Percentiles rank a stretch among this genome's conserved stretches.
Conservation (phyloP, 2,329 filamentous ascomycete genomes). For the Mycosphaerella sp. region DNA sequence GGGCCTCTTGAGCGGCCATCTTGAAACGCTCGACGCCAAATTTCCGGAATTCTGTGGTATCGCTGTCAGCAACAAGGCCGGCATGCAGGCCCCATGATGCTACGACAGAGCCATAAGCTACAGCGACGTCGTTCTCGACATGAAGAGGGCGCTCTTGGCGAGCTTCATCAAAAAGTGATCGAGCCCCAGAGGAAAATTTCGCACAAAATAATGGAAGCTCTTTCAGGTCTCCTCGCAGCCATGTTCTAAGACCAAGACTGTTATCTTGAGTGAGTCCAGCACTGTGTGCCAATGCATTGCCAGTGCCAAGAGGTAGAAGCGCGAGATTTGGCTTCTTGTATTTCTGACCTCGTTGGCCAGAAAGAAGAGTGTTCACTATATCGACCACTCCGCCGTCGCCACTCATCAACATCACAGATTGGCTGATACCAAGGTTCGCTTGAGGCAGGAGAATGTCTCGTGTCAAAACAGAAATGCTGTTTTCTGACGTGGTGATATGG, state of each 20-base stretch:
- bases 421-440: conserved; percentile 44
- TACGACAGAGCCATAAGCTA: conserved; percentile 68
- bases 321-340: conserved; percentile 50
- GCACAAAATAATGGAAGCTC: conserved; percentile 41
- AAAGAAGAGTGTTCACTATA: conserved; percentile 61
- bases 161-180: conserved; percentile 39
- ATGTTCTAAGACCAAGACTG: conserved; percentile 38
- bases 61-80: conserved; percentile 81
- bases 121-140: conserved; percentile 28
- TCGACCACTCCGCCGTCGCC: conserved; percentile 86
- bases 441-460: conserved; percentile 42
- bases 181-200: conserved; percentile 41
- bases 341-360: conserved; percentile 41
- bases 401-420: conserved; percentile 70
- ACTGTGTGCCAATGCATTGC: conserved; percentile 44
- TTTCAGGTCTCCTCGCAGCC: conserved; percentile 33
- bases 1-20: conserved; percentile 71
- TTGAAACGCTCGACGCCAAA: conserved; percentile 73
- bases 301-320: conserved; percentile 45
- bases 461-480: conserved; percentile 61
- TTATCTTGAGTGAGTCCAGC: conserved; percentile 35
- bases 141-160: conserved; percentile 38
- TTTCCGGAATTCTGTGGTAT: conserved; percentile 71
- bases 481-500: conserved; percentile 56
- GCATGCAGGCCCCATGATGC: conserved; percentile 88